phyloP scores from a whole-genome alignment of 768 basidiomycete species.

The Suillus tomentosus region DNA sequence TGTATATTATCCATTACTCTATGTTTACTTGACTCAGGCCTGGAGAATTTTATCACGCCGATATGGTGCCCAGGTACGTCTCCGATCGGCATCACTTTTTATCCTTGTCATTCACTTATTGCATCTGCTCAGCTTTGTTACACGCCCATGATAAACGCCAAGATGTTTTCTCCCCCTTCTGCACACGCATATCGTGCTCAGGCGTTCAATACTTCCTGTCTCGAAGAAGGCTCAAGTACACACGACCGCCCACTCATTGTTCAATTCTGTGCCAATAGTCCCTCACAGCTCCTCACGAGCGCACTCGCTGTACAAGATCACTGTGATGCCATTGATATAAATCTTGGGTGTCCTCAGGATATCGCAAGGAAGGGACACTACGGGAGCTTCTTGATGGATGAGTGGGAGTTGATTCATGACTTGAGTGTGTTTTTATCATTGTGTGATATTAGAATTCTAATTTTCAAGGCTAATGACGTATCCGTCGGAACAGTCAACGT shows the following conservation, averaged over 20 bases:
- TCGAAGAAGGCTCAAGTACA: constrained; percentile 79
- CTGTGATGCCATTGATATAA: constrained; percentile 95
- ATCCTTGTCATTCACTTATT: constrained; percentile 18
- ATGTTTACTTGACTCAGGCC: constrained; percentile 51
- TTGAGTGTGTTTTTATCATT: constrained; percentile 55
- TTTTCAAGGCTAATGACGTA: not conserved
- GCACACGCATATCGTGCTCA: constrained; percentile 58
- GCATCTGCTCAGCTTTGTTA: constrained; percentile 65
- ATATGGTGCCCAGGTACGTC: constrained; percentile 73
- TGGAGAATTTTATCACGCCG: constrained; percentile 84
- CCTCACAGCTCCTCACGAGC: constrained; percentile 72
- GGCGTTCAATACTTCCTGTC: constrained; percentile 66
- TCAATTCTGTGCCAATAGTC: constrained; percentile 94
- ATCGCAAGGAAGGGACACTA: constrained; percentile 88
- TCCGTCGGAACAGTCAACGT: constrained; percentile 63
- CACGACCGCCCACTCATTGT: constrained; percentile 85
- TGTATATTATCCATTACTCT: not conserved
- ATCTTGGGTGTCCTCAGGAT: constrained; percentile 93
- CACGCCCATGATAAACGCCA: constrained; percentile 98
- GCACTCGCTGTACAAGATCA: constrained; percentile 75
- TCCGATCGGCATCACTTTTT: constrained; percentile 10
- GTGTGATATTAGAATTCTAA: not conserved
- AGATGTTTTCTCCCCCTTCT: constrained; percentile 63
- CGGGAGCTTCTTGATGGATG: constrained; percentile 90
- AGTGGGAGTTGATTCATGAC: constrained; percentile 86